phyloP scores from a whole-genome alignment of 139 green algal species.

The Picochlorum sp. region DNA sequence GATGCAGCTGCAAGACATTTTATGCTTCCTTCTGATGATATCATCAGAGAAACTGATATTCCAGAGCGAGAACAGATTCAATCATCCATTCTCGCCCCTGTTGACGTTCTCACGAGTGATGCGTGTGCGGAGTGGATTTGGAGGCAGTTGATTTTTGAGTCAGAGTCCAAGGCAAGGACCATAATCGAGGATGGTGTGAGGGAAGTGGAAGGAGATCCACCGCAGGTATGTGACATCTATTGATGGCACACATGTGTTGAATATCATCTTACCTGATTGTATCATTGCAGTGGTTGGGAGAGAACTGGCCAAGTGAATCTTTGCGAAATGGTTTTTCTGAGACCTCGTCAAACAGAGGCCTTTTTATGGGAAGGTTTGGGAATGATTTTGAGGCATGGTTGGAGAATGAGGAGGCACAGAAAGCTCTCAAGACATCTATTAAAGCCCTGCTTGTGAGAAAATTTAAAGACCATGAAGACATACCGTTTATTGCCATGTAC shows the following conservation, averaged over 20 bases:
- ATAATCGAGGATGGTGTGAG: constrained; percentile 45
- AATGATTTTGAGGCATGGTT: constrained; percentile 27
- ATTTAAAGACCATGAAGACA: constrained; percentile 46
- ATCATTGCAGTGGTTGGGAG: constrained; percentile 10
- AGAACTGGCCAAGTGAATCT: not conserved
- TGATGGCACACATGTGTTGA: not conserved
- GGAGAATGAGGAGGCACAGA: constrained; percentile 31
- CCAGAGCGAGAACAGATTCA: constrained; percentile 77
- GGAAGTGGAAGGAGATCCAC: constrained; percentile 50
- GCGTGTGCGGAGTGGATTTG: constrained; percentile 28
- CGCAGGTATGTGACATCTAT: constrained; percentile 2
- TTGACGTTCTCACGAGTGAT: constrained; percentile 8
- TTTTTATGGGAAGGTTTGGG: not conserved
- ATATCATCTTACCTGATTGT: not conserved
- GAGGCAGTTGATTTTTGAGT: constrained; percentile 15
- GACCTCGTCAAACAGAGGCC: constrained; percentile 7
- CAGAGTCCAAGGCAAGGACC: not conserved
- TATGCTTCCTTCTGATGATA: constrained; percentile 68
- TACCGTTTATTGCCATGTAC: constrained; percentile 63
- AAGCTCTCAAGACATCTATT: constrained; percentile 35
- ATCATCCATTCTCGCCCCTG: constrained; percentile 7
- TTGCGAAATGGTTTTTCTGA: not conserved
- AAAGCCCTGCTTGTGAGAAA: constrained; percentile 46
- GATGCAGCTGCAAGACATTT: constrained; percentile 58
- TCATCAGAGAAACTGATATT: constrained; percentile 63